Conservation (phyloP, 345 rosid genomes). For the Murraya koenigii region DNA sequence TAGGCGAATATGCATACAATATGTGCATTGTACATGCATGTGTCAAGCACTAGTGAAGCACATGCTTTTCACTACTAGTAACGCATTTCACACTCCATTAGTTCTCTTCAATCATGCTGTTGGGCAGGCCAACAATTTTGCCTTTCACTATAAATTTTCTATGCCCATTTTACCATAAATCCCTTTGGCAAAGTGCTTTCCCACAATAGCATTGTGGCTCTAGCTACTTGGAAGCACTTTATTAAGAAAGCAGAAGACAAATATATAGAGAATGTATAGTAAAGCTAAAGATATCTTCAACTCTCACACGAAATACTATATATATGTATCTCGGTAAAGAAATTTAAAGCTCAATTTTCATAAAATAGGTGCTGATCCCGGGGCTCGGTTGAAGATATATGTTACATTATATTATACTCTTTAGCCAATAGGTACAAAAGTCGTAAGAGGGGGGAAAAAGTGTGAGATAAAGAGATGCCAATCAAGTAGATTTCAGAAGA, state of each 20-base stretch:
- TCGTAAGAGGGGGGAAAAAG: conserved; percentile 8
- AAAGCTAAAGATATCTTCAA: conserved; percentile 10
- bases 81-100: background rate
- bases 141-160: background rate
- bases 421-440: conserved; percentile 18
- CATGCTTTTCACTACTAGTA: background rate
- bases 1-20: background rate
- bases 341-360: conserved; percentile 7
- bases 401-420: background rate
- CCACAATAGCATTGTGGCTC: background rate
- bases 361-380: conserved; percentile 16
- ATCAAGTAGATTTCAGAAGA: conserved; percentile 10
- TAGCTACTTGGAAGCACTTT: conserved; percentile 7
- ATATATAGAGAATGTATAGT: background rate
- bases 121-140: conserved; percentile 8
- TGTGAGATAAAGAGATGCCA: conserved; percentile 10
- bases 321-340: conserved; percentile 15
- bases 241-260: conserved; percentile 20
- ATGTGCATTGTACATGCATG: background rate
- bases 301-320: conserved; percentile 22
- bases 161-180: background rate
- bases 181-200: conserved; percentile 10
- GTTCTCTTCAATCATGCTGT: conserved; percentile 7
- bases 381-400: conserved; percentile 2
- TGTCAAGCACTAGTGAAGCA: conserved; percentile 11